Base-by-base conservation (phyloP, 148 eudicot species). In the Gaultheria prostrata region DNA sequence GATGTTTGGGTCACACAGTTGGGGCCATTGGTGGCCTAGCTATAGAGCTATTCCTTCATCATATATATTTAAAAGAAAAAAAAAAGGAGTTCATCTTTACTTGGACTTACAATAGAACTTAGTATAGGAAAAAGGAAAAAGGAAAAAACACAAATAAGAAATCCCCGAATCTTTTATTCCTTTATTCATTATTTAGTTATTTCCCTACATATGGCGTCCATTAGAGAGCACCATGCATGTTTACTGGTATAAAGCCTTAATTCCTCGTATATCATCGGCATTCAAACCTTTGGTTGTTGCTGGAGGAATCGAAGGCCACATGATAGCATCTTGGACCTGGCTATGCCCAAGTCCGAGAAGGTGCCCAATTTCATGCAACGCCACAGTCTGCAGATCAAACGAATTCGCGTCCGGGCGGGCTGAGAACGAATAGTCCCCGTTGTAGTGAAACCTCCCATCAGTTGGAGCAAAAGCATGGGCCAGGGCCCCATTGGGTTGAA, bases 361-460 rank as follows among this genome's bases (percentile, higher is more conserved):
- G 53, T 83, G 88, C 13, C 88, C 88, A 45, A 86, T 86, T 76
- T 86, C 88, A 65, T 86, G 88, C 48, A 80, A 46, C 1, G 86
- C 88, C 1, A 83, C 83, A 0, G 83, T 83, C 80, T 83, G 78
- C 26, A 86, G 2, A 51, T 86, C 80, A 53, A 65, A n/a, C 0
- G 59, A 54, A 14, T 15, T 12, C 0, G 69, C 43, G 0, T 2
- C 12, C 0, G 84, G 21, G 15, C 80, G 78, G 26, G 43, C 56
- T 0, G 84, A 65, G 75, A 86, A 84, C 0, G 10, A 7, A 48
- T 84, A 82, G 11, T 87, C 86, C 9, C 69, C 80, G 13, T 87
- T 84, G 14, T 45, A 83, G 50, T 84, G 86, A 28, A 84, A 71
- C 74, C 82, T 84, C 39, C 88, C 86, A 45, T 83, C 70, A 2